phyloP scores from a whole-genome alignment of 2,329 filamentous ascomycete species.

The Ophiosphaerella korrae region DNA sequence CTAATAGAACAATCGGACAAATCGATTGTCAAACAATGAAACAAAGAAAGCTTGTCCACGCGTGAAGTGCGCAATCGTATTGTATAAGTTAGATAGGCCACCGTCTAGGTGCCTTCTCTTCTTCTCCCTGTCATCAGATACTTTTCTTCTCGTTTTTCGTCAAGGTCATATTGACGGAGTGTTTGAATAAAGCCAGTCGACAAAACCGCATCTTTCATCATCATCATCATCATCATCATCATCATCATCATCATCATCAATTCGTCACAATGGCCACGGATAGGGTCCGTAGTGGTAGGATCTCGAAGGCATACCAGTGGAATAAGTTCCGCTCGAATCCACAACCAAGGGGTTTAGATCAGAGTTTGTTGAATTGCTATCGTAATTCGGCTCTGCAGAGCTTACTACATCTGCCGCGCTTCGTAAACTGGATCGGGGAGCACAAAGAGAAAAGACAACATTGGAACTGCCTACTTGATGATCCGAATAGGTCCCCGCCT shows the following conservation, averaged over 20 bases:
- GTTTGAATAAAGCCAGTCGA: too few species aligned
- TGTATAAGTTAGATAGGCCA: too few species aligned
- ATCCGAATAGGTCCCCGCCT: not conserved
- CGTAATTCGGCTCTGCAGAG: conserved; percentile 8
- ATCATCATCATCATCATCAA: not conserved
- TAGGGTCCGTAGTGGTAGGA: not conserved
- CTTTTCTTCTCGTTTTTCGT: too few species aligned
- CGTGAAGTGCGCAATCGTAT: too few species aligned
- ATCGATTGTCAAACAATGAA: too few species aligned
- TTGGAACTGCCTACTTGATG: conserved; percentile 3
- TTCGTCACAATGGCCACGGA: not conserved
- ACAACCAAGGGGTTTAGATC: conserved; percentile 3
- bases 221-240: too few species aligned
- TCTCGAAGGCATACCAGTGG: not conserved
- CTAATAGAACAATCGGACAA: too few species aligned
- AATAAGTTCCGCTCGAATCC: not conserved
- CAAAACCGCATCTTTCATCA: not conserved
- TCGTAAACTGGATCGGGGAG: conserved; percentile 10
- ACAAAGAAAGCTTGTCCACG: too few species aligned
- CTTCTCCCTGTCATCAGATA: too few species aligned
- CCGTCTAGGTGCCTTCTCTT: too few species aligned
- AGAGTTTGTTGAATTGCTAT: conserved; percentile 1
- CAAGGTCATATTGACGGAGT: too few species aligned
- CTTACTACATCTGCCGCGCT: conserved; percentile 8
- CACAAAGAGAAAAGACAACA: not conserved